Evolutionary conservation across 2,329 filamentous ascomycete genomes (phyloP).

Genomic region (Moelleriella libera): DNA sequence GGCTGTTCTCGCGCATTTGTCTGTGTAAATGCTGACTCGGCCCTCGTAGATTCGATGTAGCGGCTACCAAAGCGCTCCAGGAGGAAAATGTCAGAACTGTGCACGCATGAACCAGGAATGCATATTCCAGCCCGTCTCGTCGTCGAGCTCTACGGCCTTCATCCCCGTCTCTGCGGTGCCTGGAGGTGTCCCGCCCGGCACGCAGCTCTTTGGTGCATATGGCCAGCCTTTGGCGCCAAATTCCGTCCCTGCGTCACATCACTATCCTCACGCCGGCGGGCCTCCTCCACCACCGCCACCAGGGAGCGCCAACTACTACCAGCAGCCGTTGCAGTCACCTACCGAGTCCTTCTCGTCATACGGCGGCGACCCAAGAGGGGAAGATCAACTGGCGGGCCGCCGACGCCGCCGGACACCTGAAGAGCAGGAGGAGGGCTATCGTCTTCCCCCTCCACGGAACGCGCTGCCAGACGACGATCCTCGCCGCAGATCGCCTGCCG

Average conservation of each 20-base stretch:
- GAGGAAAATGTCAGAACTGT: conserved; percentile 47
- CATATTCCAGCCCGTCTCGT: conserved; percentile 45
- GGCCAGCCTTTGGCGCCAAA: conserved; percentile 36
- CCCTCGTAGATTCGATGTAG: conserved; percentile 41
- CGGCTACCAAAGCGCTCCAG: conserved; percentile 42
- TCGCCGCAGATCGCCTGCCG: conserved; percentile 35
- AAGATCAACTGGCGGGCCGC: conserved; percentile 16
- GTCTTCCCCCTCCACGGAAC: conserved; percentile 28
- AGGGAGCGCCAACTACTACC: conserved; percentile 25
- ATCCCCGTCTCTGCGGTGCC: conserved; percentile 43
- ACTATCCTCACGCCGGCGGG: conserved; percentile 7
- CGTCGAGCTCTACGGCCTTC: conserved; percentile 40
- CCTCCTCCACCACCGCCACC: conserved; percentile 10
- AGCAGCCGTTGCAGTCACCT: conserved; percentile 25
- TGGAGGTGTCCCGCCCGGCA: conserved; percentile 43
- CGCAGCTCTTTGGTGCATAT: conserved; percentile 41
- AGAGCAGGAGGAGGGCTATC: conserved; percentile 25
- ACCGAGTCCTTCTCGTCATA: conserved; percentile 27
- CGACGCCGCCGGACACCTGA: conserved; percentile 23
- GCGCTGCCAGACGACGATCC: conserved; percentile 31
- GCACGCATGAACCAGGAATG: conserved; percentile 49
- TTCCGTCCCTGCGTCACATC: conserved; percentile 12
- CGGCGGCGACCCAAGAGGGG: conserved; percentile 14
- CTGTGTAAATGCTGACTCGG: conserved; percentile 1
- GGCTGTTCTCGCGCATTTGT: no score